Percentiles rank a stretch among this genome's conserved stretches.
phyloP scores from a whole-genome alignment of 208 protist species.

The Trypanosoma caninum region DNA sequence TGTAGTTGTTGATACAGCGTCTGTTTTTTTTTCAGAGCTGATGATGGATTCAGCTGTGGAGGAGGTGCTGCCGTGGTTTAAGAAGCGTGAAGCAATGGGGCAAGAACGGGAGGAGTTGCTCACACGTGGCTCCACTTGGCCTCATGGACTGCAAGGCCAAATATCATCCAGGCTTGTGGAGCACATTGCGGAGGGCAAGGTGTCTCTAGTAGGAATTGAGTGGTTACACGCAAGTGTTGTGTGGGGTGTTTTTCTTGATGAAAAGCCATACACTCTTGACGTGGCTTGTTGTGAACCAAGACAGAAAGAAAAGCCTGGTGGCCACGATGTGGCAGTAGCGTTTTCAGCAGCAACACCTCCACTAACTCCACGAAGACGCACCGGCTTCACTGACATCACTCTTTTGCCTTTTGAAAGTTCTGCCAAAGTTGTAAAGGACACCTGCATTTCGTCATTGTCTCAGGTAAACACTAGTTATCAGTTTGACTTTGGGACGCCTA shows the following conservation, averaged over 20 bases:
- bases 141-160: conserved; percentile 5
- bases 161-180: conserved; percentile 5
- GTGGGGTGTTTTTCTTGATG: conserved; percentile 73
- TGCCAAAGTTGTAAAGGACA: not conserved
- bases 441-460: not conserved
- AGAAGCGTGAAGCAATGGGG: not conserved
- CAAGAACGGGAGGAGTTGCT: conserved; percentile 1
- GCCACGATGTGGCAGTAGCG: too few species aligned
- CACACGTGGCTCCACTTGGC: conserved; percentile 2
- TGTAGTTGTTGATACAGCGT: conserved; percentile 53
- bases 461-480: conserved; percentile 6
- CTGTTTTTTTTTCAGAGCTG: conserved; percentile 22
- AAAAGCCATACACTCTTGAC: conserved; percentile 18
- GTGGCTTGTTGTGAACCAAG: not conserved
- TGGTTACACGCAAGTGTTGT: conserved; percentile 51
- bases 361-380: not conserved
- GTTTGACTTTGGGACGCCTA: conserved; percentile 27
- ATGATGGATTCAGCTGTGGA: not conserved
- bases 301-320: not conserved
- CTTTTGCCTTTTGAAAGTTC: conserved; percentile 14
- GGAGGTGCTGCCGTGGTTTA: not conserved
- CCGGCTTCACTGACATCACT: not conserved
- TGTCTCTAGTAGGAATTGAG: conserved; percentile 38
- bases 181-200: conserved; percentile 15
- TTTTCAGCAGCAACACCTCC: conserved; percentile 1